Base-by-base conservation (phyloP, 768 basidiomycete genomes). In the Termitomyces sp. region DNA sequence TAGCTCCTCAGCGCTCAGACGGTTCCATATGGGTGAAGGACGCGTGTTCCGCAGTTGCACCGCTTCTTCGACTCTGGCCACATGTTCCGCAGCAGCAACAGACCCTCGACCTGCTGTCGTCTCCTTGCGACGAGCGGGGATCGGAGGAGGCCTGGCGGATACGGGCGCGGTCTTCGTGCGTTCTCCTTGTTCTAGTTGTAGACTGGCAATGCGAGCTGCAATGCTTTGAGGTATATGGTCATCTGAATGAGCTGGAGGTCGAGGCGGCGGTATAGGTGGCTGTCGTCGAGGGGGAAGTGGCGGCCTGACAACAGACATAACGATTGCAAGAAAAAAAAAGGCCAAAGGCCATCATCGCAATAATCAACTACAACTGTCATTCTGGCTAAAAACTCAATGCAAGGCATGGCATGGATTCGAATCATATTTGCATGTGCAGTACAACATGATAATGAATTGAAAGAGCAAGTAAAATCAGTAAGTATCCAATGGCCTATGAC, bases 401-500 rank as follows among this genome's bases (percentile, higher is more conserved):
- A 21, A 21, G 12, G 38, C 49, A 42, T 45, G 28, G 30, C 49
- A 42, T 45, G 28, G 30, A 43, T 51, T 59, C 54, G 55, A 42
- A 50, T 49, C 50, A 45, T 33, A 60, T 53, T 60, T 42, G 60
- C 56, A 60, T 58, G 55, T 47, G 58, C 55, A 57, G 15, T 57
- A 59, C 45, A 55, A 54, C 60, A 61, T 63, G 55, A 33, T 57
- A 49, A 61, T 57, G 50, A 31, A 47, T 52, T 59, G 57, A 54
- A 35, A 60, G 38, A 49, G 54, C 41, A 55, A 43, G 28, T 51
- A 56, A 45, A 60, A 56, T 43, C 51, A 54, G 33, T 10, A 33
- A 48, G 46, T 33, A 54, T 46, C 30, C 33, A 45, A 45, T 50
- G 42, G 28, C 64, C 74, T 71, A 78, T 72, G 77, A 77, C 65